A percentile compares a stretch with the other conserved stretches of the same genome.
phyloP scores from a whole-genome alignment of 2,329 filamentous ascomycete species.

The Cytospora piceicola region DNA sequence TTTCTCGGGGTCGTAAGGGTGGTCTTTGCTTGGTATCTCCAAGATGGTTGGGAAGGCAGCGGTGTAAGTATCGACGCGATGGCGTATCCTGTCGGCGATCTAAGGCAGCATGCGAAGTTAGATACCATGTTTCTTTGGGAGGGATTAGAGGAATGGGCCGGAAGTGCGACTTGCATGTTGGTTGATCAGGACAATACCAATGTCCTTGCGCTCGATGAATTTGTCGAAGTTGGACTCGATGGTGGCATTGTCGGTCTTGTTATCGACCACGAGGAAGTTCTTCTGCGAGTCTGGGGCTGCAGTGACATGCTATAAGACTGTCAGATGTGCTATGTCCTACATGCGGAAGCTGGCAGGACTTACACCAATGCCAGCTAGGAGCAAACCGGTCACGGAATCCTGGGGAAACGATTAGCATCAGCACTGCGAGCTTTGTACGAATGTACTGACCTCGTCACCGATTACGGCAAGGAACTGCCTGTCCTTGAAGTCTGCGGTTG shows the following conservation, averaged over 20 bases:
- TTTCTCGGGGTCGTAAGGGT: slow-evolving; percentile 98
- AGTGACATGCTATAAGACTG: slow-evolving; percentile 75
- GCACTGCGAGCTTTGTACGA: background rate
- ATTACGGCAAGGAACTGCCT: slow-evolving; percentile 97
- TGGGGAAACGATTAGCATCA: slow-evolving; percentile 45
- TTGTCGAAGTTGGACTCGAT: slow-evolving; percentile 90
- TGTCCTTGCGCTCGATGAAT: slow-evolving; percentile 93
- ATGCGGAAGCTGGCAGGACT: slow-evolving; percentile 35
- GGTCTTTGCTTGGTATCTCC: slow-evolving; percentile 98
- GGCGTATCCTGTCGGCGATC: slow-evolving; percentile 92
- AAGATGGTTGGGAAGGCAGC: slow-evolving; percentile 95
- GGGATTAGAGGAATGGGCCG: background rate
- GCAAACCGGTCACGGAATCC: slow-evolving; percentile 94
- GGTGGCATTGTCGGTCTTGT: slow-evolving; percentile 83
- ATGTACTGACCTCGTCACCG: slow-evolving; percentile 79
- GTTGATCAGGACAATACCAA: slow-evolving; percentile 95
- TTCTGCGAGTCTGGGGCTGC: slow-evolving; percentile 86
- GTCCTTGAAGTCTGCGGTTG: slow-evolving; percentile 72
- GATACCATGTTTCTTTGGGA: background rate
- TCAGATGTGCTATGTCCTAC: slow-evolving; percentile 23
- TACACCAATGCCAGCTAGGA: slow-evolving; percentile 94
- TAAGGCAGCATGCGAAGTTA: slow-evolving; percentile 44
- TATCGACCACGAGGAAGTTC: slow-evolving; percentile 97
- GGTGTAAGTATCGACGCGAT: slow-evolving; percentile 87
- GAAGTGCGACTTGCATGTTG: slow-evolving; percentile 73